These are phyloP conservation scores for Dothistroma septosporum DNA, from an alignment of 2,329 filamentous ascomycete species.

Conservation along the genomic window DNA sequence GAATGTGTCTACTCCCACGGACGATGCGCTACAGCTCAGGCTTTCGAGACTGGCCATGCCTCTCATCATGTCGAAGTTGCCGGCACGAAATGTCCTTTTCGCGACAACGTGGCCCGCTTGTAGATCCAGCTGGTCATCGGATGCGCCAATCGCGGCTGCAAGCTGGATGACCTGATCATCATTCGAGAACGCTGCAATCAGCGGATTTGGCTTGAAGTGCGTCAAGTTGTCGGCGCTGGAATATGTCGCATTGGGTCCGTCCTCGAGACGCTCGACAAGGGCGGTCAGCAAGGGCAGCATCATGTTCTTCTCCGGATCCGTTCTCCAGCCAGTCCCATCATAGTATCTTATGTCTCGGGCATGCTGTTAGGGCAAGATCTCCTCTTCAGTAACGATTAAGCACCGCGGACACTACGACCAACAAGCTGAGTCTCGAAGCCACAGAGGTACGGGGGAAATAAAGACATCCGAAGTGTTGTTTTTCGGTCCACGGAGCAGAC, in stretches of 20 bases:
- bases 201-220: constrained; percentile 50
- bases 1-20: constrained; percentile 39
- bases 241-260: constrained; percentile 51
- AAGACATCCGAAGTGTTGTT: constrained; percentile 53
- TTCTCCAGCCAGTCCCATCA: constrained; percentile 58
- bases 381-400: constrained; percentile 55
- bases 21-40: constrained; percentile 47
- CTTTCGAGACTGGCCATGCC: constrained; percentile 63
- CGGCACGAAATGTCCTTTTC: constrained; percentile 51
- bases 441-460: constrained; percentile 62
- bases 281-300: constrained; percentile 59
- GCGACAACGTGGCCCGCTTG: constrained; percentile 41
- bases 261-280: constrained; percentile 50
- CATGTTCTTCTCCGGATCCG: constrained; percentile 52
- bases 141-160: constrained; percentile 57
- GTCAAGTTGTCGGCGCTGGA: constrained; percentile 43
- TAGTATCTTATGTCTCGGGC: constrained; percentile 63
- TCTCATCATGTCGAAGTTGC: constrained; percentile 58
- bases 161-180: constrained; percentile 64
- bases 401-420: constrained; percentile 56
- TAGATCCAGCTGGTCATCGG: constrained; percentile 53
- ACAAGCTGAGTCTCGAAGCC: constrained; percentile 66
- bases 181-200: constrained; percentile 61
- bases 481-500: constrained; percentile 52
- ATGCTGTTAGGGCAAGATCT: constrained; percentile 62